Evolutionary conservation across 176 grass and related monocot genomes (phyloP).

Genomic region (Aegilops bicornis): DNA sequence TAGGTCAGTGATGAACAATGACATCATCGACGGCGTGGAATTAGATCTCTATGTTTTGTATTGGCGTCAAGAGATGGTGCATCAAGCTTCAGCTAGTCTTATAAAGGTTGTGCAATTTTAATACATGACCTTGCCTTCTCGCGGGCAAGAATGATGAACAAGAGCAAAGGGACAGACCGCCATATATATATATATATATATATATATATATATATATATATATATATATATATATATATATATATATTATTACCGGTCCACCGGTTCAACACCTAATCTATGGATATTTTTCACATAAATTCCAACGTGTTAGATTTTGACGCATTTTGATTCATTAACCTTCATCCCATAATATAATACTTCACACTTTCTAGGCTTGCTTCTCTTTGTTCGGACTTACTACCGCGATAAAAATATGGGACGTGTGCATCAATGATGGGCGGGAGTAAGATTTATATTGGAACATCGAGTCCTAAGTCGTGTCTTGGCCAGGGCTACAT

Average conservation of each 20-base stretch:
- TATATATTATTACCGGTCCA: background rate
- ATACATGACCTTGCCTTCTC: too few species aligned
- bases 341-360: too few species aligned
- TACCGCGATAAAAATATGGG: too few species aligned
- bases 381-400: background rate
- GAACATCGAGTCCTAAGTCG: background rate
- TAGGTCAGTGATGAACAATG: too few species aligned
- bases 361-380: background rate
- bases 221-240: too few species aligned
- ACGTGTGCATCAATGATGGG: background rate
- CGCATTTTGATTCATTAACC: too few species aligned
- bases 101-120: too few species aligned
- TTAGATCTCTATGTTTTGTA: too few species aligned
- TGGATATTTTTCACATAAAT: background rate
- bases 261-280: slow-evolving; percentile 11
- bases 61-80: too few species aligned
- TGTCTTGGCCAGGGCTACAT: background rate
- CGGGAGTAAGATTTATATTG: background rate
- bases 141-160: slow-evolving; percentile 14
- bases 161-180: background rate
- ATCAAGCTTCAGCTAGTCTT: too few species aligned
- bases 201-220: too few species aligned
- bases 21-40: too few species aligned
- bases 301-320: background rate
- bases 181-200: background rate